Evolutionary conservation across 352 stramenopile genomes (phyloP), one percentile per base, ranked within the genome.

Genomic region (Globisporangium emineosum): DNA sequence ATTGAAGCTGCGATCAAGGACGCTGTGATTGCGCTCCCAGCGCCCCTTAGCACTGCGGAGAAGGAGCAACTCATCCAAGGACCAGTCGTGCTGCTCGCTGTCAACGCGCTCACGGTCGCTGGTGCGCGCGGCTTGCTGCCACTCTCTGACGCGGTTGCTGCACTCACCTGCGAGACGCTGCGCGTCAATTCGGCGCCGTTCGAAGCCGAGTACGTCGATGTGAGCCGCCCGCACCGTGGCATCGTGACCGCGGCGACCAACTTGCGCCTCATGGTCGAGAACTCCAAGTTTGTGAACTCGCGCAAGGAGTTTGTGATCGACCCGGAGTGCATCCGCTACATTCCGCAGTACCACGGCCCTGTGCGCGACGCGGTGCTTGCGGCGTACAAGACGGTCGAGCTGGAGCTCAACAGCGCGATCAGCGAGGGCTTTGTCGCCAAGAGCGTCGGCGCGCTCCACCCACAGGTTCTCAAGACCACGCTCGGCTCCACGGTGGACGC

Each of bases 211-310:
- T 88, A 89, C 68, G 86, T 94, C 66, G 88, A 97, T 63, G 73
- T 62, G 10, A 77, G 69, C 45, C 82, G 91, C 27, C 89, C 86
- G 50, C 89, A 97, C 74, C 86, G 91, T 37, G 91, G 91, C 55
- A 91, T 97, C 63, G 77, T 96, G 61, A 89, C 76, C 19, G 90
- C 81, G 43, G 91, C 91, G 25, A 73, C 81, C 42, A 86, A 95
- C 69, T 57, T 98, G 56, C 88, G 90, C 13, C 65, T 96, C 25
- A 89, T 98, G 76, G 76, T 98, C 33, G 89, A 96, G 55, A 86
- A 81, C 53, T 98, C 91, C 61, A 95, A 93, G 78, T 81, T 79
- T 35, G 66, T 90, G 23, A 94, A 89, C 70, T 75, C 79, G 42
- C 66, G 73, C 57, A 77, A 78, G 53, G 78, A 81, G 7, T 70